A percentile compares a stretch with the other conserved stretches of the same genome.
phyloP scores from a whole-genome alignment of 164 flowering plant genomes.

The Magnolia sinica region DNA sequence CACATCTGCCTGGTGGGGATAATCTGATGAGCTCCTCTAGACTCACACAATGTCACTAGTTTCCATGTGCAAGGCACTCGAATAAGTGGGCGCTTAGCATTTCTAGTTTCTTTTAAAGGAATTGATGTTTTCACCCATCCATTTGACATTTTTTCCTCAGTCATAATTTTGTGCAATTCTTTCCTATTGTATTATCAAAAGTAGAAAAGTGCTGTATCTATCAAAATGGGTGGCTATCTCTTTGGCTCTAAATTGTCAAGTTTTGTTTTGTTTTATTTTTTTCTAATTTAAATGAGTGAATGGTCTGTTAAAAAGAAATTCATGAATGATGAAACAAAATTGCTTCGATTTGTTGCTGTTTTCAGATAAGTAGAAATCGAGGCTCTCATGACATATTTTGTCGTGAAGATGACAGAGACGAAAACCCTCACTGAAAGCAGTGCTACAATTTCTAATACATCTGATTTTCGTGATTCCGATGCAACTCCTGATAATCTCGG shows the following conservation, averaged over 20 bases:
- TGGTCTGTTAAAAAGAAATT: not conserved
- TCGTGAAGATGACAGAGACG: not conserved
- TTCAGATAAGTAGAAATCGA: not conserved
- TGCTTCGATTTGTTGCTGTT: not conserved
- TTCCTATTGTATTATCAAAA: no score
- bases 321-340: no score
- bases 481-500: constrained; percentile 48
- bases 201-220: not conserved
- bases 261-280: not conserved
- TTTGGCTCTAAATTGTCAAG: not conserved
- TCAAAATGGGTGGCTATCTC: not conserved
- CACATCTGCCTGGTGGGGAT: no score
- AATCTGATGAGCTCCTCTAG: no score
- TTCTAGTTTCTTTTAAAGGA: no score
- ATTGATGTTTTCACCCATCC: no score
- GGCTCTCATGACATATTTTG: not conserved
- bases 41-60: no score
- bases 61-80: no score
- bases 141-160: no score
- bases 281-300: not conserved
- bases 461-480: constrained; percentile 66
- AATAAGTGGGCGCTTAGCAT: no score
- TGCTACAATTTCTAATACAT: constrained; percentile 47
- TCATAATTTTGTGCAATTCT: no score
- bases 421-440: not conserved